These are phyloP conservation scores for Dysphania ambrosioides DNA, from an alignment of 148 eudicot genomes.

Conservation along the genomic window DNA sequence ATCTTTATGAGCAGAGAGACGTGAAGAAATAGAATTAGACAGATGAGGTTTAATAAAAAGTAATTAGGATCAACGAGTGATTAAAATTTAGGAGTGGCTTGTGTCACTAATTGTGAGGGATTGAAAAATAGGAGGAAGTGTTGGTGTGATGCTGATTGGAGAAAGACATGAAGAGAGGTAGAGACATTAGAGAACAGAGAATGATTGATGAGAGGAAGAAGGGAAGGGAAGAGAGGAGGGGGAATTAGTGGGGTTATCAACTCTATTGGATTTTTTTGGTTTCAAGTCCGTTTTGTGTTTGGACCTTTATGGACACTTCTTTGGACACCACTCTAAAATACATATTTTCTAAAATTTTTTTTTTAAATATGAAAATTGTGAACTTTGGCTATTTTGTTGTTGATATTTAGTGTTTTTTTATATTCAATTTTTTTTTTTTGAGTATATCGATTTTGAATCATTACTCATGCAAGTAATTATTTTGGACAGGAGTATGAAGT, in stretches of 20 bases:
- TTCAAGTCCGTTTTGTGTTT: slow-evolving; percentile 37
- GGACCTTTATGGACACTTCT: too few species aligned
- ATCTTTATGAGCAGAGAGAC: slow-evolving; percentile 30
- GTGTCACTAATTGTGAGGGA: slow-evolving; percentile 9
- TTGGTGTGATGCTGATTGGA: slow-evolving; percentile 32
- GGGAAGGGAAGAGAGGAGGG: neutral
- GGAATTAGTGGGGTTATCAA: slow-evolving; percentile 33
- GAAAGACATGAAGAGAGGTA: slow-evolving; percentile 22
- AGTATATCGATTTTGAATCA: too few species aligned
- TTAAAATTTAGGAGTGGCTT: neutral
- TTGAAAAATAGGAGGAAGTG: neutral
- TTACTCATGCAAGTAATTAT: too few species aligned
- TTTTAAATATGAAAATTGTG: too few species aligned
- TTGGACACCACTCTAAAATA: neutral
- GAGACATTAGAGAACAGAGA: slow-evolving; percentile 5
- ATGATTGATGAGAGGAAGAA: slow-evolving; percentile 17
- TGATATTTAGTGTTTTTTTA: too few species aligned
- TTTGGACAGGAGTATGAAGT: too few species aligned
- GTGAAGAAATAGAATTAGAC: slow-evolving; percentile 41
- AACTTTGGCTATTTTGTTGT: too few species aligned
- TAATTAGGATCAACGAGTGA: neutral
- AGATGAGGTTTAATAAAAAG: neutral
- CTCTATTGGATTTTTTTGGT: slow-evolving; percentile 26
- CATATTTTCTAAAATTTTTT: too few species aligned
- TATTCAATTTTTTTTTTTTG: too few species aligned